Conservation (phyloP, 176 grass and related monocot species). For the Aechmea fasciata region DNA sequence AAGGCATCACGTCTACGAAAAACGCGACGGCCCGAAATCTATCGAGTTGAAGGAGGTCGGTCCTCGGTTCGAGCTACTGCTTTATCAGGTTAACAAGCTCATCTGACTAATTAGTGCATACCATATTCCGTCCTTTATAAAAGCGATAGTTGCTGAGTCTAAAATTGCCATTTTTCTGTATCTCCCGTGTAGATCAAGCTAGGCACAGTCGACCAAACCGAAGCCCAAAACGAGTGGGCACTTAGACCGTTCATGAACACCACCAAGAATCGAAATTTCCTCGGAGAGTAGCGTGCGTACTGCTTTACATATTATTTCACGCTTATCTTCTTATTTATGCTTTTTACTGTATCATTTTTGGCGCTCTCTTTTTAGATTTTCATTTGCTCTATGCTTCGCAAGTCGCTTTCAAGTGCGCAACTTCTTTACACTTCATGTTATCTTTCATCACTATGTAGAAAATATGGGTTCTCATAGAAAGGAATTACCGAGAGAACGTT, state of each 20-base stretch:
- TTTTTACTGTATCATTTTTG: not conserved
- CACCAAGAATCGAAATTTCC: conserved; percentile 57
- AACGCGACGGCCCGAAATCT: conserved; percentile 63
- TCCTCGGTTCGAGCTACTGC: conserved; percentile 61
- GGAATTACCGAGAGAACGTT: too few relatives aligned
- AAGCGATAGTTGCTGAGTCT: not conserved
- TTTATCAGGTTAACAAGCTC: conserved; percentile 46
- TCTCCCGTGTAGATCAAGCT: conserved; percentile 39
- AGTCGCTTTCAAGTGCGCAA: too few relatives aligned
- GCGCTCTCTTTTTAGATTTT: too few relatives aligned
- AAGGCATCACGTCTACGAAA: conserved; percentile 87
- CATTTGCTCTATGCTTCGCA: too few relatives aligned
- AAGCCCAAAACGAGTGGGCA: conserved; percentile 63
- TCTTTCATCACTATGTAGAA: too few relatives aligned
- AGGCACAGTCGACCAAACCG: conserved; percentile 60
- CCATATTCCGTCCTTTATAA: not conserved
- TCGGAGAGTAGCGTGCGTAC: conserved; percentile 41
- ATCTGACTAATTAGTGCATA: not conserved
- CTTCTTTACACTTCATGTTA: too few relatives aligned
- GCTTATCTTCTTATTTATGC: not conserved
- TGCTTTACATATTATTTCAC: not conserved
- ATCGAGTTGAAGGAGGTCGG: conserved; percentile 74
- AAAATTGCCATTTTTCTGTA: not conserved
- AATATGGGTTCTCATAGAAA: too few relatives aligned
- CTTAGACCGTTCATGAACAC: conserved; percentile 70